A percentile compares a stretch with the other conserved stretches of the same genome.
These are phyloP conservation scores for Akanthomyces uredinophilus DNA, from an alignment of 2,329 filamentous ascomycete species.

Conservation along the genomic window DNA sequence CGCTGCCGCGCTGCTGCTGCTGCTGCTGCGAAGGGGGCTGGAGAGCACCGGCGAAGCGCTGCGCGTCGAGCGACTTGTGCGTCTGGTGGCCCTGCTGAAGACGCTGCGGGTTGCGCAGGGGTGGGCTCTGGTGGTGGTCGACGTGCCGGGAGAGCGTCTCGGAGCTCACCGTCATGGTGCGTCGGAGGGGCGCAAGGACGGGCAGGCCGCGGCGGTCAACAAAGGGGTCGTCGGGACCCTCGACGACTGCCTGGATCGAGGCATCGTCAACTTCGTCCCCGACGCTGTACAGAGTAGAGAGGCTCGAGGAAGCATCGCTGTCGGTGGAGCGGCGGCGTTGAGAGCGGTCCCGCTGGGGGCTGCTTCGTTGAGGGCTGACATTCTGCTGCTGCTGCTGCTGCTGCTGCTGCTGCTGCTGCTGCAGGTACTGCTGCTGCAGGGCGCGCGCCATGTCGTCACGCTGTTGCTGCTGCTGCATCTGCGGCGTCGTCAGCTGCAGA, in stretches of 20 bases:
- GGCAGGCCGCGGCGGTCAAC: slow-evolving; percentile 18
- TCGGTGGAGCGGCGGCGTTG: slow-evolving; percentile 29
- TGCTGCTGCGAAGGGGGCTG: slow-evolving; percentile 9
- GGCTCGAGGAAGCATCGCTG: slow-evolving; percentile 46
- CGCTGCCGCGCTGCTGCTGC: slow-evolving; percentile 6
- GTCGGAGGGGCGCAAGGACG: not conserved
- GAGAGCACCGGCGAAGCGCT: slow-evolving; percentile 9
- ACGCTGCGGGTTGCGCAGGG: not conserved
- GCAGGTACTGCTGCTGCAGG: not conserved
- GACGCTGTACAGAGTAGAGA: slow-evolving; percentile 55
- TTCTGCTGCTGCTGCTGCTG: slow-evolving; percentile 14
- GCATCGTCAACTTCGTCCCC: slow-evolving; percentile 29
- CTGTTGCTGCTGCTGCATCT: not conserved
- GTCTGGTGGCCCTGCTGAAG: not conserved
- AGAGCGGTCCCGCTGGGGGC: not conserved
- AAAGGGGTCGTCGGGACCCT: slow-evolving; percentile 27
- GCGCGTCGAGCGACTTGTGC: slow-evolving; percentile 3
- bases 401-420: slow-evolving; percentile 16
- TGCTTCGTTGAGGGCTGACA: slow-evolving; percentile 17
- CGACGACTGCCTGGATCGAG: not conserved
- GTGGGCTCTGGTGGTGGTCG: not conserved
- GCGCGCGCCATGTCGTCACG: not conserved
- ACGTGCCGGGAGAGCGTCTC: not conserved
- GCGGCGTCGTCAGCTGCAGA: not conserved
- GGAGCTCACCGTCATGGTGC: slow-evolving; percentile 13